Percentiles rank a stretch among this genome's conserved stretches.
phyloP scores from a whole-genome alignment of 2,329 filamentous ascomycete genomes.

The Cladosporium colombiae region DNA sequence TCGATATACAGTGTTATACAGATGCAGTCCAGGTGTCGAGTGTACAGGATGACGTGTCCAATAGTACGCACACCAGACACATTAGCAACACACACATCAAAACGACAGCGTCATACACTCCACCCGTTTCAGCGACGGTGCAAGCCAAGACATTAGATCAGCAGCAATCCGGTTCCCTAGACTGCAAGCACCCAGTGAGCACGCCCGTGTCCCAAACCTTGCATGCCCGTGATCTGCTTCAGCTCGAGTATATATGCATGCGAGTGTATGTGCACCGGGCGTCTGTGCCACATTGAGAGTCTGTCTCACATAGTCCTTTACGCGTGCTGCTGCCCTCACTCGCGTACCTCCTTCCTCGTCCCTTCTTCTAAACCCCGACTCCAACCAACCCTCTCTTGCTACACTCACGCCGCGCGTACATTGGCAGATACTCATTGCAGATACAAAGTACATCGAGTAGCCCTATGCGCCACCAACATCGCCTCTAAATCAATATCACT shows the following conservation, averaged over 20 bases:
- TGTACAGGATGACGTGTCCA: too few relatives aligned
- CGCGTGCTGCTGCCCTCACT: not conserved
- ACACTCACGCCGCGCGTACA: not conserved
- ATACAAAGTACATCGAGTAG: not conserved
- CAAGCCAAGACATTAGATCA: constrained; percentile 10
- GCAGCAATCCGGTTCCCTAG: constrained; percentile 3
- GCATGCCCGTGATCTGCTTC: not conserved
- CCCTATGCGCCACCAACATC: not conserved
- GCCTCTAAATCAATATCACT: not conserved
- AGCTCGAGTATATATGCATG: constrained; percentile 9
- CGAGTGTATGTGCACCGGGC: too few relatives aligned
- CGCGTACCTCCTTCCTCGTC: not conserved
- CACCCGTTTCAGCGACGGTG: not conserved
- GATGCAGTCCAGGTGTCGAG: not conserved
- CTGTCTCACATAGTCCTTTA: not conserved
- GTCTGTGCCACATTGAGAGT: not conserved
- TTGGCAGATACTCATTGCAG: not conserved
- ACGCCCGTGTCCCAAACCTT: not conserved
- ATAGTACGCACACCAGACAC: too few relatives aligned
- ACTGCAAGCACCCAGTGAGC: not conserved
- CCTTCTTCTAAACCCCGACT: not conserved
- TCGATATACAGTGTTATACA: too few relatives aligned
- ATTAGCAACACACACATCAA: not conserved
- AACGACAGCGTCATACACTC: not conserved
- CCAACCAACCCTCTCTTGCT: not conserved